These are phyloP conservation scores for Inonotus obliquus DNA, from an alignment of 1,284 basidiomycete species.

Conservation along the genomic window DNA sequence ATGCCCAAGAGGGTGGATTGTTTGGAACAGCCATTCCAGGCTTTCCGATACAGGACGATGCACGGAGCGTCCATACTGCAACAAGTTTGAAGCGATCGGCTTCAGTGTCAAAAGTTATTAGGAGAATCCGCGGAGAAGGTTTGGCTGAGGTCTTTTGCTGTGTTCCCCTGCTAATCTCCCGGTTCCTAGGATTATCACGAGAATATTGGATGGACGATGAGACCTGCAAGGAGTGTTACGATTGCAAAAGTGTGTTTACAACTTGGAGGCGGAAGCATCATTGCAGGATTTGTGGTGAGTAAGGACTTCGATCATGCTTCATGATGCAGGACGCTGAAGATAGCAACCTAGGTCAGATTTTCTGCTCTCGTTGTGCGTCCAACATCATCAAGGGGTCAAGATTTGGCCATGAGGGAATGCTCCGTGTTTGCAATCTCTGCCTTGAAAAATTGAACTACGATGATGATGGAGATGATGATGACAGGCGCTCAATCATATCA, in stretches of 20 bases:
- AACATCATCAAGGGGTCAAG: conserved; percentile 95
- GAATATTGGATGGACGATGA: conserved; percentile 99
- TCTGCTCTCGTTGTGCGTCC: conserved; percentile 93
- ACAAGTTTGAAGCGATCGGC: conserved; percentile 67
- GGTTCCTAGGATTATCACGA: conserved; percentile 61
- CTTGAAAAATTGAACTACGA: conserved; percentile 82
- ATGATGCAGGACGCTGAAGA: conserved; percentile 5
- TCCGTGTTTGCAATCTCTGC: conserved; percentile 93
- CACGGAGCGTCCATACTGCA: conserved; percentile 70
- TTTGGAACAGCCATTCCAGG: conserved; percentile 76
- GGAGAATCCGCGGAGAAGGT: conserved; percentile 85
- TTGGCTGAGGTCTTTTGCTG: conserved; percentile 20
- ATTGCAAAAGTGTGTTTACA: conserved; percentile 88
- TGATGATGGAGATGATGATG: conserved; percentile 74
- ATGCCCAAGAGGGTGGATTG: conserved; percentile 49
- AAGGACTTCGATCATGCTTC: conserved; percentile 9
- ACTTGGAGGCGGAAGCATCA: conserved; percentile 93
- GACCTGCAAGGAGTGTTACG: conserved; percentile 92
- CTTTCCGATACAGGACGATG: conserved; percentile 80
- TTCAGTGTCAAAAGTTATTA: conserved; percentile 86
- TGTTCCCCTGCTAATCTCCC: conserved; percentile 9
- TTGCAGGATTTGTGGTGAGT: conserved; percentile 85
- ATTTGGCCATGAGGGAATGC: conserved; percentile 89
- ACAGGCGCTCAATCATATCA: conserved; percentile 71
- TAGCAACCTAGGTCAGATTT: conserved; percentile 67